These are phyloP conservation scores for Ricinus communis DNA, from an alignment of 345 rosid species.

Conservation along the genomic window DNA sequence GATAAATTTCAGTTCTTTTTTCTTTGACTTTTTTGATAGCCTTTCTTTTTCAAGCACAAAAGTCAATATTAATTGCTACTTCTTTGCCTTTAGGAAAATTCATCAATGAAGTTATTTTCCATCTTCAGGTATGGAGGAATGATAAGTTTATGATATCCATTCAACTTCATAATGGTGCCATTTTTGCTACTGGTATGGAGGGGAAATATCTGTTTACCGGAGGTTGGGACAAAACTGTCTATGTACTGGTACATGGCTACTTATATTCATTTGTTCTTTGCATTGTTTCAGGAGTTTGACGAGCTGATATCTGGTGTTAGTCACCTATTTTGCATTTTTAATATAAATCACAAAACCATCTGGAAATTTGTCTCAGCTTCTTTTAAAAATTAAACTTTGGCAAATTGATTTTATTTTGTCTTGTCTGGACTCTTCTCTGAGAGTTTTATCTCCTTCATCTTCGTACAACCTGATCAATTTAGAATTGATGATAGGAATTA, in stretches of 20 bases:
- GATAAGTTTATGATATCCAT: conserved; percentile 52
- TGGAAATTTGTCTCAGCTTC: conserved; percentile 3
- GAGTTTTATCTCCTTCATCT: conserved; percentile 2
- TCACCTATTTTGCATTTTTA: background rate
- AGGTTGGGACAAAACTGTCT: conserved; percentile 84
- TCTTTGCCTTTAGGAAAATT: conserved; percentile 2
- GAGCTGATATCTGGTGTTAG: background rate
- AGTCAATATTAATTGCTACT: background rate
- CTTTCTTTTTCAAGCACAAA: background rate
- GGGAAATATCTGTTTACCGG: conserved; percentile 68
- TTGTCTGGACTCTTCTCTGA: background rate
- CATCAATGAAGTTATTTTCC: conserved; percentile 1
- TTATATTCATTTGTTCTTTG: background rate
- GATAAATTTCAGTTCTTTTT: background rate
- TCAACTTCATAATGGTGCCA: conserved; percentile 58
- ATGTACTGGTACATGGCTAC: conserved; percentile 50
- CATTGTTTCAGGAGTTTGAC: background rate
- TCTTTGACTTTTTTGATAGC: background rate
- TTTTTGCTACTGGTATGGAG: conserved; percentile 55
- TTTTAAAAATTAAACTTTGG: background rate
- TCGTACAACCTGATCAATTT: background rate
- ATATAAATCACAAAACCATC: background rate
- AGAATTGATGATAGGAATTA: conserved; percentile 52
- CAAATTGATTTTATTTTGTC: background rate
- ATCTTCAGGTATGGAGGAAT: conserved; percentile 71